Percentiles rank a stretch among this genome's conserved stretches.
Evolutionary conservation across 1,284 basidiomycete species (phyloP).

Genomic region (Irpex sp.): DNA sequence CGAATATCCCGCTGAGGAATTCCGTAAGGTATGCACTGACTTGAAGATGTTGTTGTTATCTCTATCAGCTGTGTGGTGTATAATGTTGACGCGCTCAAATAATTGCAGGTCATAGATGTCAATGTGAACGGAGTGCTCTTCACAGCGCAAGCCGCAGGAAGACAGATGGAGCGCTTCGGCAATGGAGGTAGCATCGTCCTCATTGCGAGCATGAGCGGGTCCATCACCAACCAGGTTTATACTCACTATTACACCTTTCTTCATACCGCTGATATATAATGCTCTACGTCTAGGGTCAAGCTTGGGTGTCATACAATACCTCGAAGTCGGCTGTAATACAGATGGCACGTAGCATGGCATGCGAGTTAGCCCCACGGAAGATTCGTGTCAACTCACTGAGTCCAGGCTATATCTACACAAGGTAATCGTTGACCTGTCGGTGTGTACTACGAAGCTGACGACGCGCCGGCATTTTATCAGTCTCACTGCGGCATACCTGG

Average conservation of each 20-base stretch:
- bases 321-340: slow-evolving; percentile 83
- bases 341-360: slow-evolving; percentile 82
- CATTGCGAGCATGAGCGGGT: slow-evolving; percentile 86
- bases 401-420: slow-evolving; percentile 74
- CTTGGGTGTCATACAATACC: slow-evolving; percentile 78
- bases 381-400: slow-evolving; percentile 77
- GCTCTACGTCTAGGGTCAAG: slow-evolving; percentile 45
- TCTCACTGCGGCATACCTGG: slow-evolving; percentile 78
- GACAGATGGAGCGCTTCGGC: slow-evolving; percentile 70
- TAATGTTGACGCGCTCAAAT: neutral
- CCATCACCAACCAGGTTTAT: slow-evolving; percentile 74
- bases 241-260: neutral
- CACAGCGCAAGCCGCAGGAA: slow-evolving; percentile 77
- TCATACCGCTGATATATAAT: neutral
- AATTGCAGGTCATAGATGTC: slow-evolving; percentile 60
- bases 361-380: slow-evolving; percentile 67
- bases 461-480: slow-evolving; percentile 27
- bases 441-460: neutral
- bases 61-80: neutral
- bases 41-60: neutral
- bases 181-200: slow-evolving; percentile 78
- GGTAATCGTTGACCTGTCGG: slow-evolving; percentile 45
- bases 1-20: slow-evolving; percentile 68
- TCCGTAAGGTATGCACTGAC: slow-evolving; percentile 50
- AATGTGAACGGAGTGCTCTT: slow-evolving; percentile 78